A percentile compares a stretch with the other conserved stretches of the same genome.
These are phyloP conservation scores for Azolla pinnata DNA, from an alignment of 75 land plant species.

Conservation along the genomic window DNA sequence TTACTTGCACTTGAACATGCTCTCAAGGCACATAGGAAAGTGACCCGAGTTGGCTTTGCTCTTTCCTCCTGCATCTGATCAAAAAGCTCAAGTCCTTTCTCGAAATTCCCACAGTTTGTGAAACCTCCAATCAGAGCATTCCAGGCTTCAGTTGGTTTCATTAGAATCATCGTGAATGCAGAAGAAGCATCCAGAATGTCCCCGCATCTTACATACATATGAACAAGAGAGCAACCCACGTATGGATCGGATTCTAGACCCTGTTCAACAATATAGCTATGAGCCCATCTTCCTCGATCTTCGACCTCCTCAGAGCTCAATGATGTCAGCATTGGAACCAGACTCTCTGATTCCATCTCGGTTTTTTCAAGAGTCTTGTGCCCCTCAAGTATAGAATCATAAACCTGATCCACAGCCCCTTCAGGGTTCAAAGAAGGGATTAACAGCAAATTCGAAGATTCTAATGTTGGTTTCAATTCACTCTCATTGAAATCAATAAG, in stretches of 20 bases:
- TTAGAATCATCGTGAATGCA: constrained; percentile 4
- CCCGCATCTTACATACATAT: constrained; percentile 21
- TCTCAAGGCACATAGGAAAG: constrained; percentile 25
- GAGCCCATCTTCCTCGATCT: too few species aligned
- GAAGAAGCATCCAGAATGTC: constrained; percentile 1
- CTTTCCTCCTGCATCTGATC: constrained; percentile 25
- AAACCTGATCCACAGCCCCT: too few species aligned
- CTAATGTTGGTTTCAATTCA: too few species aligned
- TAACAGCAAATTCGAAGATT: too few species aligned
- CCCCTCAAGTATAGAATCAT: too few species aligned
- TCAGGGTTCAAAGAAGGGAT: too few species aligned
- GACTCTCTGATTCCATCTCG: too few species aligned
- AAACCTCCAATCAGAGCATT: constrained; percentile 13
- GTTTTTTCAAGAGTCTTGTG: too few species aligned
- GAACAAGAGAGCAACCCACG: constrained; percentile 10
- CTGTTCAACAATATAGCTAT: constrained; percentile 10
- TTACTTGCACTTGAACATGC: constrained; percentile 22
- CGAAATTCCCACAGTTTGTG: constrained; percentile 3
- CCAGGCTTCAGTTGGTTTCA: constrained; percentile 2
- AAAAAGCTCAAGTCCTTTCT: constrained; percentile 23
- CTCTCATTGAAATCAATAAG: too few species aligned
- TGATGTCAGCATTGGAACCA: too few species aligned
- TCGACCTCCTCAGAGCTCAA: too few species aligned
- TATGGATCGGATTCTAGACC: constrained; percentile 16
- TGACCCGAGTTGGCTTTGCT: constrained; percentile 27